Base-by-base conservation (phyloP, 805 yeast genomes). In the Candida adriatica region DNA sequence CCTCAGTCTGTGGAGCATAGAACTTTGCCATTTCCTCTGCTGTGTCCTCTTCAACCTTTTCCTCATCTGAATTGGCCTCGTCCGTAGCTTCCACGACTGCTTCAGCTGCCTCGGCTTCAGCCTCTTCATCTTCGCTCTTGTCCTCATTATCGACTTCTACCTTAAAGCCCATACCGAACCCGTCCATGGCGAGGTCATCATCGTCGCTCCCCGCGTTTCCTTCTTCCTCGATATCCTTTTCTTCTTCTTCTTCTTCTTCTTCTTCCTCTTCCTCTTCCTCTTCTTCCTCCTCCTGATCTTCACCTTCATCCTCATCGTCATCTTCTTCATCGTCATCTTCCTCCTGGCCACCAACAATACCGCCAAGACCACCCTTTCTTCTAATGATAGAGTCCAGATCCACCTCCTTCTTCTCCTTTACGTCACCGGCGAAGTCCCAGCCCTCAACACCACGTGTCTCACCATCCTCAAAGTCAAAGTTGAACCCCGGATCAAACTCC, bases 301-400 rank as follows among this genome's bases (percentile, higher is more conserved):
- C 68, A 11, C 56, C 62, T 11, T 61, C 68, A 8, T 68, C 73
- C 55, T 62, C 66, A 7, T 59, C 65, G 6, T 59, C 65, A 10
- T 57, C 65, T 6, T 55, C 62, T 8, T 58, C 64, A 3, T 56
- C 64, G 10, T 55, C 61, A 14, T 44, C 53, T 5, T 54, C 62
- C 8, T 49, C 52, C 13, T 60, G 64, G 11, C 65, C 58, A 27
- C 68, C 73, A 1, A 70, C 75, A 33, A 74, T 50, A 31, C 73
- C 71, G 5, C 70, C 62, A 33, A 79, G 62, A 25, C 95, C 85
- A 55, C 96, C 94, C 48, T 84, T 88, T 56, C 88, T 71, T 60
- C 79, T 76, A 45, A 90, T 82, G 33, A 90, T 90, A 10, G 77
- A 76, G 48, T 90, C 96, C 39, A 90, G 66, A 62, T 90, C 95